phyloP scores from a whole-genome alignment of 2,329 filamentous ascomycete genomes.

The Trichoderma atroviride region DNA sequence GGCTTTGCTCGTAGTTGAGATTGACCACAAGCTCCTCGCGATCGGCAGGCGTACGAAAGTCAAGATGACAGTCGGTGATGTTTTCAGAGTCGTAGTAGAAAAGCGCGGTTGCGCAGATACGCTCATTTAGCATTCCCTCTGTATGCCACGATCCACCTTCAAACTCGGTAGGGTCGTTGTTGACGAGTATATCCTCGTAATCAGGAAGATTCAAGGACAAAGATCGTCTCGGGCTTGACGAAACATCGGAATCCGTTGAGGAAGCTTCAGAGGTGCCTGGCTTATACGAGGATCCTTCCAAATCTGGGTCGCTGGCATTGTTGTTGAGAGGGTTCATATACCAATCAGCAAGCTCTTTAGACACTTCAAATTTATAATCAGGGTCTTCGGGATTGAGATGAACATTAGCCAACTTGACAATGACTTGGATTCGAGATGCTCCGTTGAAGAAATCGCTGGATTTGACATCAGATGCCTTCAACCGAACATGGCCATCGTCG shows the following conservation, averaged over 20 bases:
- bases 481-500: neutral
- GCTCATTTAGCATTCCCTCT: slow-evolving; percentile 55
- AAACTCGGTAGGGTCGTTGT: slow-evolving; percentile 40
- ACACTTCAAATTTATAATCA: slow-evolving; percentile 8
- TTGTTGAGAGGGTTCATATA: neutral
- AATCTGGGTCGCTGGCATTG: neutral
- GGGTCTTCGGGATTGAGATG: slow-evolving; percentile 62
- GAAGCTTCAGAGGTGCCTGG: neutral
- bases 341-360: slow-evolving; percentile 9
- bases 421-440: slow-evolving; percentile 55
- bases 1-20: slow-evolving; percentile 38
- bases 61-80: slow-evolving; percentile 54
- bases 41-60: slow-evolving; percentile 51
- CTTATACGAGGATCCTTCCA: slow-evolving; percentile 10
- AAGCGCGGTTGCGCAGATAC: slow-evolving; percentile 64
- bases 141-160: slow-evolving; percentile 51
- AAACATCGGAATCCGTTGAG: neutral
- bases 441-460: slow-evolving; percentile 37
- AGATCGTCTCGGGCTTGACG: neutral
- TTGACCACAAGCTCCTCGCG: slow-evolving; percentile 34
- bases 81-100: slow-evolving; percentile 66
- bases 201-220: neutral
- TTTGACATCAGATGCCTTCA: slow-evolving; percentile 34
- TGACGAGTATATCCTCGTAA: neutral
- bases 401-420: slow-evolving; percentile 65